phyloP scores from a whole-genome alignment of 768 basidiomycete species.

The Podaxis pistillaris region DNA sequence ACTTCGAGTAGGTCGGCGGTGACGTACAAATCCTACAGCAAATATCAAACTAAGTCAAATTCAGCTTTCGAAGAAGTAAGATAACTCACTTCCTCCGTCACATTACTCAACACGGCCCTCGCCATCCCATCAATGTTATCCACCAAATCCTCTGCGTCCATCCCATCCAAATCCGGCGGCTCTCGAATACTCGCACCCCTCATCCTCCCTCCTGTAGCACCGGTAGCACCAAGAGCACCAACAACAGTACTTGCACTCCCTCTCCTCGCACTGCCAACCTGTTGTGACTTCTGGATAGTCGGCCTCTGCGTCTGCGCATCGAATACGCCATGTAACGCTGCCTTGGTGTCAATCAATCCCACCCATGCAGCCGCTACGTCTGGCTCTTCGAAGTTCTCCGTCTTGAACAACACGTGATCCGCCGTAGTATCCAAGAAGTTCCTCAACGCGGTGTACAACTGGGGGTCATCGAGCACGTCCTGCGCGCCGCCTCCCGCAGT shows the following conservation, averaged over 20 bases:
- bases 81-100: slow-evolving; percentile 66
- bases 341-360: slow-evolving; percentile 40
- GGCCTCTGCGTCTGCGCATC: slow-evolving; percentile 63
- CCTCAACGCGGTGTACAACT: slow-evolving; percentile 57
- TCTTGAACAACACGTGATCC: slow-evolving; percentile 51
- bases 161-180: slow-evolving; percentile 61
- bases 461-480: slow-evolving; percentile 71
- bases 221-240: slow-evolving; percentile 17
- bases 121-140: slow-evolving; percentile 78
- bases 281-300: slow-evolving; percentile 21
- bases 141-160: slow-evolving; percentile 70
- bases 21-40: slow-evolving; percentile 66
- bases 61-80: slow-evolving; percentile 6
- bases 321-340: slow-evolving; percentile 44
- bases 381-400: slow-evolving; percentile 37
- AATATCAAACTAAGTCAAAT: background rate
- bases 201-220: slow-evolving; percentile 25
- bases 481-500: slow-evolving; percentile 72
- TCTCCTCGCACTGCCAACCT: background rate
- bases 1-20: slow-evolving; percentile 79
- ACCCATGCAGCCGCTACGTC: slow-evolving; percentile 48
- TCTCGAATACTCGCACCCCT: slow-evolving; percentile 42
- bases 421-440: slow-evolving; percentile 57
- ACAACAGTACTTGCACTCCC: slow-evolving; percentile 4
- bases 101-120: slow-evolving; percentile 68